phyloP scores from a whole-genome alignment of 2,329 filamentous ascomycete genomes.

The Fusarium nematophilum region DNA sequence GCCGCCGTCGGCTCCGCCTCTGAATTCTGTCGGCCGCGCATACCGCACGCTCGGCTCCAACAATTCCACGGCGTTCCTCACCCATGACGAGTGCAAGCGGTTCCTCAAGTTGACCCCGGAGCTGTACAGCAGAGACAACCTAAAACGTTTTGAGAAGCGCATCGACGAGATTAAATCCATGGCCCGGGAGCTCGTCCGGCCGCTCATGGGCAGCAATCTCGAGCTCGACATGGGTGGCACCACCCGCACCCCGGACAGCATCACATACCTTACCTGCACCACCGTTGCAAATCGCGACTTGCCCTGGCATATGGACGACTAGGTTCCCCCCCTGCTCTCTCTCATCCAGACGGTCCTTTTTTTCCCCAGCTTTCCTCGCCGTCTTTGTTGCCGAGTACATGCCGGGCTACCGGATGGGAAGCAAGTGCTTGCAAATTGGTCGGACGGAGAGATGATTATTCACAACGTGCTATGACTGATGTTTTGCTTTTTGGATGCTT shows the following conservation, averaged over 20 bases:
- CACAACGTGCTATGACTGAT: slow-evolving; percentile 32
- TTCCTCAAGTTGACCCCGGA: slow-evolving; percentile 88
- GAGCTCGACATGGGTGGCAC: slow-evolving; percentile 75
- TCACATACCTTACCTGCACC: slow-evolving; percentile 64
- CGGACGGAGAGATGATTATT: too few relatives aligned
- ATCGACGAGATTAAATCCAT: slow-evolving; percentile 90
- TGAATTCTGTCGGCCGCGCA: slow-evolving; percentile 74
- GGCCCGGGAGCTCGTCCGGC: slow-evolving; percentile 84
- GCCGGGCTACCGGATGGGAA: slow-evolving; percentile 31
- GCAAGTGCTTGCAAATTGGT: too few relatives aligned
- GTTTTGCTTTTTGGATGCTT: slow-evolving; percentile 31
- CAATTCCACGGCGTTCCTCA: slow-evolving; percentile 71
- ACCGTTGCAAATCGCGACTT: slow-evolving; percentile 61
- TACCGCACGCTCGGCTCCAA: slow-evolving; percentile 81
- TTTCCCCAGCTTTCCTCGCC: too few relatives aligned
- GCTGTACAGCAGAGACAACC: slow-evolving; percentile 85
- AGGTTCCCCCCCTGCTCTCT: slow-evolving; percentile 21
- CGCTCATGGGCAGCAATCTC: slow-evolving; percentile 85
- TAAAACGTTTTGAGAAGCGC: slow-evolving; percentile 85
- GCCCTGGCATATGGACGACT: slow-evolving; percentile 59
- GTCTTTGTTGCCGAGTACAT: too few relatives aligned
- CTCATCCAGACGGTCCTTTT: background rate
- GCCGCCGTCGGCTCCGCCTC: slow-evolving; percentile 55
- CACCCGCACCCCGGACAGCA: slow-evolving; percentile 54
- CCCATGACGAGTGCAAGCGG: slow-evolving; percentile 88